Evolutionary conservation across 2,329 filamentous ascomycete species (phyloP).

Genomic region (Aspergillus udagawae): DNA sequence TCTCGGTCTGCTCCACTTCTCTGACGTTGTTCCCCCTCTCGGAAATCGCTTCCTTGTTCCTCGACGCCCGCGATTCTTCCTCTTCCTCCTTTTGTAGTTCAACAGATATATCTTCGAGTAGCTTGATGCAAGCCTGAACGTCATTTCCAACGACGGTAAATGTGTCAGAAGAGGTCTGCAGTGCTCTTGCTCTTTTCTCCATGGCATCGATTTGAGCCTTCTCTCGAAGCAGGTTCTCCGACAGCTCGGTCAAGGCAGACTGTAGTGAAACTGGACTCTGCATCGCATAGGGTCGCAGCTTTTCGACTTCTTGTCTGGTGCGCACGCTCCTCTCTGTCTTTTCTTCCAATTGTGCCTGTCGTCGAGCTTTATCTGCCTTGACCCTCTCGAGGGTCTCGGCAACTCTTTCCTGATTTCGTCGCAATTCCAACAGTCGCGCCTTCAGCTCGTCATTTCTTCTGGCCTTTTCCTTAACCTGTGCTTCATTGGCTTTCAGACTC

Average conservation of each 20-base stretch:
- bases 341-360: constrained; percentile 58
- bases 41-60: constrained; percentile 80
- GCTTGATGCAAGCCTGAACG: constrained; percentile 80
- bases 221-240: constrained; percentile 70
- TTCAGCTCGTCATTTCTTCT: constrained; percentile 84
- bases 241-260: constrained; percentile 74
- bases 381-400: constrained; percentile 77
- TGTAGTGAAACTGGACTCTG: constrained; percentile 84
- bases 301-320: constrained; percentile 78
- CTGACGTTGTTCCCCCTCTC: constrained; percentile 85
- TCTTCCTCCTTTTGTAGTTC: constrained; percentile 91
- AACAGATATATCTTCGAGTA: constrained; percentile 80
- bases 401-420: constrained; percentile 76
- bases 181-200: constrained; percentile 78
- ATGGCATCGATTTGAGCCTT: constrained; percentile 82
- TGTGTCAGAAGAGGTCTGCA: constrained; percentile 88
- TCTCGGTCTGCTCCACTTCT: constrained; percentile 86
- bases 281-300: constrained; percentile 85
- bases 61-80: constrained; percentile 72
- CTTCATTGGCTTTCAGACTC: constrained; percentile 76
- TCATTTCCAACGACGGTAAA: constrained; percentile 81
- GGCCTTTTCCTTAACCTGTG: constrained; percentile 77
- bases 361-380: constrained; percentile 71
- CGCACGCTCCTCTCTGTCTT: constrained; percentile 54
- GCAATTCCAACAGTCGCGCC: constrained; percentile 72